These are phyloP conservation scores for Fragilariopsis cylindrus DNA, from an alignment of 108 stramenopile genomes.

Conservation along the genomic window DNA sequence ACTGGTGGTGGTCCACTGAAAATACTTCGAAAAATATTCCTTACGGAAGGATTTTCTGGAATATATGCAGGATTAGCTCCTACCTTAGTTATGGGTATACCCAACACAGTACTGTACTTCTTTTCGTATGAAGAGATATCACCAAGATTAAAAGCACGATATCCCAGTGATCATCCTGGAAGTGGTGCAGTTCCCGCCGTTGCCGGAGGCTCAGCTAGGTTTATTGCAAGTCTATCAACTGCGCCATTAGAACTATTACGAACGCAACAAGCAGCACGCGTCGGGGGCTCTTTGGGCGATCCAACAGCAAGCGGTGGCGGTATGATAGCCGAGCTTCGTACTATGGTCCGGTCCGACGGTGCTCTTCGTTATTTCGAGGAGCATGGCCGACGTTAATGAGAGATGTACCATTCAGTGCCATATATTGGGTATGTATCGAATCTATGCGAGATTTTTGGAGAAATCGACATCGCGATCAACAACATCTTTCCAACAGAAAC, in stretches of 20 bases:
- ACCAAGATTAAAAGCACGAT: background rate
- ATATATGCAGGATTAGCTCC: conserved; percentile 87
- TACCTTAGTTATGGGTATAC: conserved; percentile 84
- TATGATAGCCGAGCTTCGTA: conserved; percentile 49
- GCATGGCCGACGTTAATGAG: conserved; percentile 84
- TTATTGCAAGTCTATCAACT: conserved; percentile 76
- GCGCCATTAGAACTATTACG: conserved; percentile 91
- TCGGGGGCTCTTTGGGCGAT: conserved; percentile 10
- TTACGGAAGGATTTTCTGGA: conserved; percentile 68
- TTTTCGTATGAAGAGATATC: conserved; percentile 84
- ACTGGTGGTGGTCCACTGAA: conserved; percentile 10
- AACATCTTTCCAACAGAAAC: background rate
- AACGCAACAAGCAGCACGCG: conserved; percentile 62
- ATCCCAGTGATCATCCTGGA: background rate
- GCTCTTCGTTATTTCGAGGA: conserved; percentile 72
- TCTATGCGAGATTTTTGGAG: conserved; percentile 30
- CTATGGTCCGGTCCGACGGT: conserved; percentile 60
- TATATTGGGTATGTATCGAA: conserved; percentile 92
- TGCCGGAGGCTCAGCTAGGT: conserved; percentile 78
- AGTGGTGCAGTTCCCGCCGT: conserved; percentile 53
- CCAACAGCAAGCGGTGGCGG: conserved; percentile 20
- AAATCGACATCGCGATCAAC: background rate
- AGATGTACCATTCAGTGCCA: conserved; percentile 91
- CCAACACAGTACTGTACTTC: conserved; percentile 91
- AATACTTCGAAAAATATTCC: conserved; percentile 53